phyloP scores from a whole-genome alignment of 306 rosid species.

The Aeschynomene evenia region DNA sequence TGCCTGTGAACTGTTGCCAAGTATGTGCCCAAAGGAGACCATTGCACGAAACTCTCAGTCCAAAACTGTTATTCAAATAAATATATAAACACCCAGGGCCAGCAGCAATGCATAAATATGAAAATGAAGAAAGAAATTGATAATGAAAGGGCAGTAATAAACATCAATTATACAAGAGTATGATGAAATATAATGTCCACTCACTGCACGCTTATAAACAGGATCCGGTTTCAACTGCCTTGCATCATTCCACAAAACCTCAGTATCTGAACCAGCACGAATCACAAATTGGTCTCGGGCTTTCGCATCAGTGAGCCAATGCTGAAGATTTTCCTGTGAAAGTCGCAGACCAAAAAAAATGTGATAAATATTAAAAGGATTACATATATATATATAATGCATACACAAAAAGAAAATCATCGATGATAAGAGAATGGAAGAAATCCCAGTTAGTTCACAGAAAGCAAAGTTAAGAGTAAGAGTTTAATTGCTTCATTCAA shows the following conservation, averaged over 20 bases:
- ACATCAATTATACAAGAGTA: neutral
- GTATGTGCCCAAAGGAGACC: conserved; percentile 90
- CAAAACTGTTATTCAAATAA: conserved; percentile 58
- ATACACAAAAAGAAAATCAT: too few species aligned
- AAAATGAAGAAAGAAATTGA: neutral
- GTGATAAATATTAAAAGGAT: conserved; percentile 15
- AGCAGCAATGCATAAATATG: neutral
- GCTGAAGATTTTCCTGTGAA: conserved; percentile 82
- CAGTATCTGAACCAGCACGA: conserved; percentile 84
- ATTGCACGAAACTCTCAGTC: conserved; percentile 92
- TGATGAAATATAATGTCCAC: conserved; percentile 30
- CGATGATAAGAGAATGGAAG: neutral
- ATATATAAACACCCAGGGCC: neutral
- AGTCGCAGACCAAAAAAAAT: neutral
- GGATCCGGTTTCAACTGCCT: conserved; percentile 79
- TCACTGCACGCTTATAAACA: conserved; percentile 77
- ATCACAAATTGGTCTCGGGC: conserved; percentile 93
- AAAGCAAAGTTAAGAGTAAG: neutral
- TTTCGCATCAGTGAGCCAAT: conserved; percentile 90
- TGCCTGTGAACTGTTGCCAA: conserved; percentile 88
- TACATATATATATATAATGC: too few species aligned
- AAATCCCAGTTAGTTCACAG: neutral
- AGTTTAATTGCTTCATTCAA: neutral
- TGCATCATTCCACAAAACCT: conserved; percentile 91
- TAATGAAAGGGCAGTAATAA: neutral